Conservation (phyloP, 2,329 filamentous ascomycete species). For the Fusarium oligoseptatum region DNA sequence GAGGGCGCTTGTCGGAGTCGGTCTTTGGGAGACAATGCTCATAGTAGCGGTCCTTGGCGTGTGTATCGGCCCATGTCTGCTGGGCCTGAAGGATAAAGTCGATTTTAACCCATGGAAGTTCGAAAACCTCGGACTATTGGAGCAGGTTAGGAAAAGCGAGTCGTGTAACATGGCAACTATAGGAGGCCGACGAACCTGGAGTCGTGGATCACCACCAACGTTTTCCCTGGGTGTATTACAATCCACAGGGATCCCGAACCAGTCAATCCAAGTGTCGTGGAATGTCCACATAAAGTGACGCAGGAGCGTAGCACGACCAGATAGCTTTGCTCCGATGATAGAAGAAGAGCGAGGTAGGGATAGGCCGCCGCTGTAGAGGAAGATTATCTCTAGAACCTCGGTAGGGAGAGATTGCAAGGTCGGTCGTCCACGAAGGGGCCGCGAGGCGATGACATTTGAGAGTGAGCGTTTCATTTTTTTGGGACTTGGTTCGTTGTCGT, state of each 20-base stretch:
- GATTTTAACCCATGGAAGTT: conserved; percentile 60
- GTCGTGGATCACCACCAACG: conserved; percentile 54
- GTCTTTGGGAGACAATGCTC: conserved; percentile 48
- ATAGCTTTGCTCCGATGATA: conserved; percentile 62
- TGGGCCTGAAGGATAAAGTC: conserved; percentile 62
- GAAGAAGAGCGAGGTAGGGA: conserved; percentile 60
- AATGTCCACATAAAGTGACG: conserved; percentile 54
- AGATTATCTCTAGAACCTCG: conserved; percentile 67
- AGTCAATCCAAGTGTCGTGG: conserved; percentile 55
- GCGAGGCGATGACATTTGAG: conserved; percentile 47
- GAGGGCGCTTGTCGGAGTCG: conserved; percentile 17
- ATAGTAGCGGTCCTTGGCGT: conserved; percentile 52
- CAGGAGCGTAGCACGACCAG: conserved; percentile 54
- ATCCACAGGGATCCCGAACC: conserved; percentile 49
- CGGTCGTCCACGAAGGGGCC: conserved; percentile 42
- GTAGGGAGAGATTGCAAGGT: conserved; percentile 58
- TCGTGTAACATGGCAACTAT: neutral
- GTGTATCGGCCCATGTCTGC: conserved; percentile 60
- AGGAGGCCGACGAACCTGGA: conserved; percentile 56
- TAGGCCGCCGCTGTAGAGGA: conserved; percentile 63
- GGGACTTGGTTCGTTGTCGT: conserved; percentile 7
- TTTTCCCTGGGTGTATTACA: conserved; percentile 8
- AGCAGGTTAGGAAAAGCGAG: neutral
- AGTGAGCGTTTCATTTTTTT: conserved; percentile 49
- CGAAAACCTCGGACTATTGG: conserved; percentile 58